A percentile compares a stretch with the other conserved stretches of the same genome.
Conservation (phyloP, 768 basidiomycete genomes). For the Guyanaporus albipodus region DNA sequence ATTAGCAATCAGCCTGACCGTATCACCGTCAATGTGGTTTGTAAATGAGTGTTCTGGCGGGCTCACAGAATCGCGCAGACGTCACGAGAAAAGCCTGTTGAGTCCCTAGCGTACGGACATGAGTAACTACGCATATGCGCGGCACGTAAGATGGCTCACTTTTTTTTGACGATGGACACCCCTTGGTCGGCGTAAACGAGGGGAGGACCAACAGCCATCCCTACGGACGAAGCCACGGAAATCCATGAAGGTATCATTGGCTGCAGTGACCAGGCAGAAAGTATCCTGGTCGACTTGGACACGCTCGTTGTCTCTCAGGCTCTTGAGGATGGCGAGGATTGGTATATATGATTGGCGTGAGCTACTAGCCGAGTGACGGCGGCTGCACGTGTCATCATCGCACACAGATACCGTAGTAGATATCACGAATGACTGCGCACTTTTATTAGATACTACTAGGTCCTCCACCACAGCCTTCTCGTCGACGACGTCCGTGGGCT, state of each 20-base stretch:
- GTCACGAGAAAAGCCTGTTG: constrained; percentile 83
- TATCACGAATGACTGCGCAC: no score
- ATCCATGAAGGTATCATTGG: constrained; percentile 55
- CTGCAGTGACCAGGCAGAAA: background rate
- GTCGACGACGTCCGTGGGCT: constrained; percentile 1
- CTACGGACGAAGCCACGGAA: constrained; percentile 62
- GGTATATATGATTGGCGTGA: no score
- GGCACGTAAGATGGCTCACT: constrained; percentile 36
- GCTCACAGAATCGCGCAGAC: constrained; percentile 78
- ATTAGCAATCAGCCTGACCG: constrained; percentile 67
- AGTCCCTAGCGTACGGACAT: constrained; percentile 48
- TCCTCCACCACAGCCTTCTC: background rate
- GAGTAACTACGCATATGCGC: constrained; percentile 3
- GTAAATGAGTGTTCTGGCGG: background rate
- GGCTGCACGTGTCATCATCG: constrained; percentile 7
- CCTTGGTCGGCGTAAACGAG: constrained; percentile 85
- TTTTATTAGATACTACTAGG: no score
- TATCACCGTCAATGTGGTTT: constrained; percentile 8
- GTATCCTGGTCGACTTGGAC: background rate
- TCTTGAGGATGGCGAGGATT: no score
- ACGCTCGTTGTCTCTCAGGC: background rate
- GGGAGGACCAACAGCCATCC: constrained; percentile 84
- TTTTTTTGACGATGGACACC: constrained; percentile 73
- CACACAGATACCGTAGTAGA: no score
- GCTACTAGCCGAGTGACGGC: constrained; percentile 5